These are phyloP conservation scores for Penicillium griseofulvum DNA, from an alignment of 2,329 filamentous ascomycete genomes.

Conservation along the genomic window DNA sequence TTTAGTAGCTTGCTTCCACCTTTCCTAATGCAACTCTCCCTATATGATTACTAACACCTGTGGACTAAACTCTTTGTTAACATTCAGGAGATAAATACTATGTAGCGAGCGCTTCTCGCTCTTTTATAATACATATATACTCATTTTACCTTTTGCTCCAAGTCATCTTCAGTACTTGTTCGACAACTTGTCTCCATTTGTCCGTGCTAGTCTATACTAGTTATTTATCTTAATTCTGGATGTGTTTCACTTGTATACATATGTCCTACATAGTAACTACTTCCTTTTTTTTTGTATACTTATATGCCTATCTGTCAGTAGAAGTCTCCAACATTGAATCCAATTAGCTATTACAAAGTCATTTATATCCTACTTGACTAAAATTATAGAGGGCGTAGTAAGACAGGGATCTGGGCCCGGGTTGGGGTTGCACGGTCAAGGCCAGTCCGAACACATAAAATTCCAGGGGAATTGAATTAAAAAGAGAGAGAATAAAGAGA, in stretches of 20 bases:
- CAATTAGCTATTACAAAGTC: not conserved
- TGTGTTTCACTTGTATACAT: constrained; percentile 1
- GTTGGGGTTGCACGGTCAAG: constrained; percentile 12
- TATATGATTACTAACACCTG: too few species aligned
- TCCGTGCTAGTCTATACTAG: not conserved
- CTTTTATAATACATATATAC: too few species aligned
- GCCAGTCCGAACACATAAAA: constrained; percentile 12
- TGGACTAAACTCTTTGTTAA: too few species aligned
- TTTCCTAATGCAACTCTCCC: too few species aligned
- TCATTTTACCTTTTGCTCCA: too few species aligned
- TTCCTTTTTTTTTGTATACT: not conserved
- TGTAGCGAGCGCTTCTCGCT: too few species aligned
- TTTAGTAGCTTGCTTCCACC: too few species aligned
- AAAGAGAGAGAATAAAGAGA: not conserved
- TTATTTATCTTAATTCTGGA: not conserved
- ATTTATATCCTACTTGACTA: not conserved
- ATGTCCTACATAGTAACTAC: not conserved
- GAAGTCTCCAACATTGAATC: not conserved
- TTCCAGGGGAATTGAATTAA: constrained; percentile 7
- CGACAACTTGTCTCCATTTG: too few species aligned
- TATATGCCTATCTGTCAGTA: not conserved
- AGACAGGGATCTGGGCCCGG: constrained; percentile 10
- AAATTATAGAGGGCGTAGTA: not conserved
- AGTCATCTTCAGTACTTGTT: too few species aligned
- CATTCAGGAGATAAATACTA: too few species aligned